These are phyloP conservation scores for Sarcomyxa edulis DNA, from an alignment of 768 basidiomycete genomes.

Conservation along the genomic window DNA sequence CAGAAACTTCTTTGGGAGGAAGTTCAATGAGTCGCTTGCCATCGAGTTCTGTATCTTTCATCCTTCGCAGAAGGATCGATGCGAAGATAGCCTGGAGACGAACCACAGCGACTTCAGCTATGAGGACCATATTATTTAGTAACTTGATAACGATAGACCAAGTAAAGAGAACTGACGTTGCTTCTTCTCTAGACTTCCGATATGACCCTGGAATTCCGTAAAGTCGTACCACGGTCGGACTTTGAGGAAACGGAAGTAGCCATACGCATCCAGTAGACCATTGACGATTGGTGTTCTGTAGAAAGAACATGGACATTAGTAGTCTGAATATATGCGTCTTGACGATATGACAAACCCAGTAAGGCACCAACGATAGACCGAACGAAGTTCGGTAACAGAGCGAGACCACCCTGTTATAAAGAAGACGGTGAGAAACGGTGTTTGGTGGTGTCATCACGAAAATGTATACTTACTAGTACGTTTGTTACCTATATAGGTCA, in stretches of 20 bases:
- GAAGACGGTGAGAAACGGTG: too few species aligned
- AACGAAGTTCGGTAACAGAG: constrained; percentile 46
- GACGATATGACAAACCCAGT: constrained; percentile 39
- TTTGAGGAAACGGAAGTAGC: constrained; percentile 36
- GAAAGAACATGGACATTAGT: constrained; percentile 2
- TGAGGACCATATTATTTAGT: constrained; percentile 3
- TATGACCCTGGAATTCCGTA: constrained; percentile 30
- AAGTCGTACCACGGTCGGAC: constrained; percentile 46
- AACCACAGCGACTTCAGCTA: constrained; percentile 48
- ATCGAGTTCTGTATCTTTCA: constrained; percentile 58
- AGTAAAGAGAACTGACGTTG: constrained; percentile 32
- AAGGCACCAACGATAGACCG: constrained; percentile 60
- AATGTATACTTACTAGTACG: constrained; percentile 32
- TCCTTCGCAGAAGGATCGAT: constrained; percentile 52
- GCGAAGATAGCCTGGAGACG: constrained; percentile 56
- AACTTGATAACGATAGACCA: constrained; percentile 6
- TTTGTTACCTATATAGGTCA: too few species aligned
- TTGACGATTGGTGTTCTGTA: constrained; percentile 63
- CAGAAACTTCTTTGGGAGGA: too few species aligned
- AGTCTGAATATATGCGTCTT: background rate
- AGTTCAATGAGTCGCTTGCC: constrained; percentile 44
- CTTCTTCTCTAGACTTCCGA: constrained; percentile 41
- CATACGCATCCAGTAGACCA: constrained; percentile 49
- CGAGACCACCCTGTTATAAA: constrained; percentile 40
- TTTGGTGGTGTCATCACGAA: constrained; percentile 1